Evolutionary conservation across 2,329 filamentous ascomycete species (phyloP).

Genomic region (Talaromyces rugulosus): DNA sequence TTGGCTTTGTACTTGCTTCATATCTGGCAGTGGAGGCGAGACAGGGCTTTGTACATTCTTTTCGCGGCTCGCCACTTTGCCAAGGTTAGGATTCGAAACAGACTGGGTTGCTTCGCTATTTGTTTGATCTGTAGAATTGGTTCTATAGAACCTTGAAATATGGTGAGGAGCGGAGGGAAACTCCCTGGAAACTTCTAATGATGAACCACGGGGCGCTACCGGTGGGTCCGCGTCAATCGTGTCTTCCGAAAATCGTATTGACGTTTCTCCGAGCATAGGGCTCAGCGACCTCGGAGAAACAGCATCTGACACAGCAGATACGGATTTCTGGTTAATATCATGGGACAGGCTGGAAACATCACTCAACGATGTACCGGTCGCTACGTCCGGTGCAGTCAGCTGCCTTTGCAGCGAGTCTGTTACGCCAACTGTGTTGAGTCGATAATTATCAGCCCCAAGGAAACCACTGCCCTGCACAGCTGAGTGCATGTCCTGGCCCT

Average conservation of each 20-base stretch:
- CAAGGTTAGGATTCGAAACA: background rate
- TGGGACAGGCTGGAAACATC: background rate
- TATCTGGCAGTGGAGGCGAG: slow-evolving; percentile 2
- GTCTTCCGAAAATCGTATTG: background rate
- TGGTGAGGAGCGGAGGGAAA: background rate
- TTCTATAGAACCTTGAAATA: background rate
- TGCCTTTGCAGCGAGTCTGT: background rate
- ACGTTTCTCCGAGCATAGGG: background rate
- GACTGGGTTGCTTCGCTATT: background rate
- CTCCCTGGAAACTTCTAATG: background rate
- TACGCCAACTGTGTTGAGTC: background rate
- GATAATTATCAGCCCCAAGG: background rate
- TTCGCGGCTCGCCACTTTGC: background rate
- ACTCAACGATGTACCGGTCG: background rate
- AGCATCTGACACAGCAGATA: background rate
- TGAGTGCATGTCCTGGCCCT: background rate
- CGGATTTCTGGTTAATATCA: background rate
- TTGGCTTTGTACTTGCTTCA: background rate
- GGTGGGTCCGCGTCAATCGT: background rate
- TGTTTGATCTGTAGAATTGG: background rate
- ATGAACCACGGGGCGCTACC: background rate
- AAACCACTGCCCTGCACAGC: background rate
- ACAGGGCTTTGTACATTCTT: background rate
- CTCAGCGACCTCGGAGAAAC: background rate
- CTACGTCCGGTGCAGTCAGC: background rate